Evolutionary conservation across 768 basidiomycete species (phyloP), one percentile per base, ranked within the genome.

Genomic region (Boletus sp.): DNA sequence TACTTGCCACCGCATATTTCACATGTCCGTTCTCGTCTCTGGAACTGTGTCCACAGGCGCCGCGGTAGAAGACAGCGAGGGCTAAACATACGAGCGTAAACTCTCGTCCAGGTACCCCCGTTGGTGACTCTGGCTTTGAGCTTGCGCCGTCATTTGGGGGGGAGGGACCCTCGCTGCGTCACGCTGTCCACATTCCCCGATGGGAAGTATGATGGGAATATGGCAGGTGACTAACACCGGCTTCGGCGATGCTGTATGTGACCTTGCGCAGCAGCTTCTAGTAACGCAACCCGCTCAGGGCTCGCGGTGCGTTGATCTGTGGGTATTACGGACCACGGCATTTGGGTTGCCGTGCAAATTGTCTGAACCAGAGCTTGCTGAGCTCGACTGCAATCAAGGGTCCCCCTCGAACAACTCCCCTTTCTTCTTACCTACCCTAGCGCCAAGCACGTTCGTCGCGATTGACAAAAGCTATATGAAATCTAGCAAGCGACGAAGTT

Each of bases 221-320:
- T 47, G 53, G 45, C 35, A 49, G 36, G 50, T 54, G 47, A 44
- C 50, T 52, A 45, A 39, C 40, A 40, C 46, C 52, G 59, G 57
- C 50, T 30, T 54, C 62, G 56, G 50, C 49, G 14, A 46, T 50
- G 46, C 33, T 44, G 41, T 33, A 52, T 52, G 57, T 46, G 18
- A 29, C 42, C 29, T 47, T 62, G 53, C 67, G 58, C 67, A 64
- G 68, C 58, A 64, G 39, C 54, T 32, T 62, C 51, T 52, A 39
- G 32, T 36, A 46, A 49, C 40, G 53, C 50, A 54, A 56, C 46
- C 24, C 24, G 24, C 24, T 24, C 24, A 24, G 24, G 24, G 24
- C 3, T 24, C 24, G 24, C 24, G 24, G 24, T 24, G 24, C 24
- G 24, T 24, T 24, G 24, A 24, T 24, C 24, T 24, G 33, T 33